Percentiles rank a stretch among this genome's conserved stretches.
These are phyloP conservation scores for Monosporozyma aquatica DNA, from an alignment of 805 yeast genomes.

Conservation along the genomic window DNA sequence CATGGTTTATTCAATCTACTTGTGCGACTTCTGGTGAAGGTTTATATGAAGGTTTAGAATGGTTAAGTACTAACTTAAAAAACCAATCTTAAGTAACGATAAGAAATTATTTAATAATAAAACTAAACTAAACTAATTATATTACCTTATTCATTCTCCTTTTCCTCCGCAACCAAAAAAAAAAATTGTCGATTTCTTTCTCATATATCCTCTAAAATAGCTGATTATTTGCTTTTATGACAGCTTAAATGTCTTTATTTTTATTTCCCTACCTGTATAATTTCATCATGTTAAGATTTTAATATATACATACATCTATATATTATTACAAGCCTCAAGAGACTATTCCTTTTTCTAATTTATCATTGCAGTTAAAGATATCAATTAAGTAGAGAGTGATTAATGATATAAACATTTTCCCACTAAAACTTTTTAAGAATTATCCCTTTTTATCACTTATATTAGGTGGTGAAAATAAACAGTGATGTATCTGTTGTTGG, in stretches of 20 bases:
- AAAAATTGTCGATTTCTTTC: not conserved
- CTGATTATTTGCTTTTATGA: not conserved
- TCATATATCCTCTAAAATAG: slow-evolving; percentile 1
- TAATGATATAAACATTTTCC: too few species aligned
- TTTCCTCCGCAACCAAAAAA: too few species aligned
- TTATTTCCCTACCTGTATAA: not conserved
- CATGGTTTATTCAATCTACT: slow-evolving; percentile 98
- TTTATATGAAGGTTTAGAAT: slow-evolving; percentile 93
- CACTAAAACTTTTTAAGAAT: too few species aligned
- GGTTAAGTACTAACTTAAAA: slow-evolving; percentile 90
- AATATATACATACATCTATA: not conserved
- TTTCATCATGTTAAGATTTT: not conserved
- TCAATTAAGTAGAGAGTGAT: too few species aligned
- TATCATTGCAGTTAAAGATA: too few species aligned
- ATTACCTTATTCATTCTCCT: too few species aligned
- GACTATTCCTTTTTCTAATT: too few species aligned
- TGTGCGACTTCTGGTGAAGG: slow-evolving; percentile 99
- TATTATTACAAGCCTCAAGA: not conserved
- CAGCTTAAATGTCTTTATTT: not conserved
- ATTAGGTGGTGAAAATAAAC: too few species aligned
- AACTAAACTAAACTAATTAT: too few species aligned
- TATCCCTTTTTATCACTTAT: too few species aligned
- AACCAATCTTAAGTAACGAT: slow-evolving; percentile 43
- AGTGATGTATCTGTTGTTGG: too few species aligned
- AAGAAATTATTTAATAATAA: too few species aligned